Evolutionary conservation across 192 early-diverging fungal species (phyloP), one percentile per base, ranked within the genome.

Genomic region (Coemansia sp.): DNA sequence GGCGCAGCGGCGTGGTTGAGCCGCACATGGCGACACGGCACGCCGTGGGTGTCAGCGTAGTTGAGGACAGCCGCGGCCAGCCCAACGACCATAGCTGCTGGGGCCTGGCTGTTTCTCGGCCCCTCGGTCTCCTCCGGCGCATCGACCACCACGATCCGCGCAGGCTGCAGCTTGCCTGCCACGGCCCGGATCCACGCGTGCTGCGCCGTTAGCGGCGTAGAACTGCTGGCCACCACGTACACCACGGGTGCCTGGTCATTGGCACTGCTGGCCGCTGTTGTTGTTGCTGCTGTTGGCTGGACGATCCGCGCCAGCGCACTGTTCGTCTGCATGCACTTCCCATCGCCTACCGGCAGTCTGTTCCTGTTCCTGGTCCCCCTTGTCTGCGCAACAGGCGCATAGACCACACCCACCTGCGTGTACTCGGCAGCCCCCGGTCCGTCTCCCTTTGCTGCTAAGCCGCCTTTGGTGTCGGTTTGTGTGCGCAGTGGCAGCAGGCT

Each of bases 1-100:
- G 15, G 44, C 6, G 62, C 50, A 40, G 39, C 32, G 6, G 10
- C 13, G 5, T 21, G 8, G 16, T 59, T 56, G 1, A n/a, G 43
- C 0, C 79, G 60, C 16, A 76, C 54, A 18, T 82, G 71, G 56
- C 71, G 59, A 44, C 71, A 83, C 6, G 71, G 68, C 6, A 83
- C 41, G 15, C 54, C 53, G 38, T 43, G 59, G 0, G 66, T 56
- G 8, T 83, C 80, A 0, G 75, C 75, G 23, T 77, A 74, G 64
- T 83, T 83, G 26, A 78, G 16, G 6, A 72, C 69, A 6, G 81
- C 81, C 15, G 81, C 81, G 6, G 76, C 37, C 67, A 83, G 13
- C 0, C 75, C 75, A 1, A 78, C 56, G 11, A 78, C 53, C 23
- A 83, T 61, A 4, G 41, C 61, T 13, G 71, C 16, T 41, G 0